These are phyloP conservation scores for Neopestalotiopsis sp. DNA, from an alignment of 2,329 filamentous ascomycete genomes.

Conservation along the genomic window DNA sequence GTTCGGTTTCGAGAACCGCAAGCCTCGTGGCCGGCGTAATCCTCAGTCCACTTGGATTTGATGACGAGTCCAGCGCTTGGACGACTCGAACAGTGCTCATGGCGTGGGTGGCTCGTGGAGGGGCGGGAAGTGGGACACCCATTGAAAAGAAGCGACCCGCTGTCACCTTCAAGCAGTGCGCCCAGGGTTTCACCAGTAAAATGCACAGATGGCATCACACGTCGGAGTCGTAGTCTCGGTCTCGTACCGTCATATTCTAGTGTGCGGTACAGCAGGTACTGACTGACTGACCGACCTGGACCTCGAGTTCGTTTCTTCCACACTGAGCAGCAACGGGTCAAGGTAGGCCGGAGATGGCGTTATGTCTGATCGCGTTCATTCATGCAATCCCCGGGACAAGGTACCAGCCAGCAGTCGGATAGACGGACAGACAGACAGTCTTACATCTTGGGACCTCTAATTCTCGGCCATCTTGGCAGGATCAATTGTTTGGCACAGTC, in stretches of 20 bases:
- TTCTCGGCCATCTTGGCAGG: neutral
- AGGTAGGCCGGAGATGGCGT: neutral
- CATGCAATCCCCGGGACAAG: too few species aligned
- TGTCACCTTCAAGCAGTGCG: neutral
- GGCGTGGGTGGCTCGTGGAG: neutral
- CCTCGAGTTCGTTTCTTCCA: neutral
- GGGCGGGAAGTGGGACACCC: neutral
- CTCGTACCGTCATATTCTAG: too few species aligned
- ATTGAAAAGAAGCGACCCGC: neutral
- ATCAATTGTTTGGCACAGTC: neutral
- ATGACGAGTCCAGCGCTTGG: slow-evolving; percentile 1
- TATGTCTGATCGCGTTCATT: too few species aligned
- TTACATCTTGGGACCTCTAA: neutral
- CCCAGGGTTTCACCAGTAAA: neutral
- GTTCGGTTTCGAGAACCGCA: neutral
- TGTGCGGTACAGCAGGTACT: too few species aligned
- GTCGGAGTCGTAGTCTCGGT: neutral
- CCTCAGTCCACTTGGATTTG: neutral
- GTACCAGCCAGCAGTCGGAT: too few species aligned
- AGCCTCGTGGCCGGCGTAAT: neutral
- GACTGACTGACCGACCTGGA: neutral
- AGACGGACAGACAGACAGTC: neutral
- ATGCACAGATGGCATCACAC: slow-evolving; percentile 2
- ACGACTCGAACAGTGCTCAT: neutral
- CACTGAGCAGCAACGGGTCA: neutral